Evolutionary conservation across 2,329 filamentous ascomycete genomes (phyloP).

Genomic region (Colletotrichum cereale): DNA sequence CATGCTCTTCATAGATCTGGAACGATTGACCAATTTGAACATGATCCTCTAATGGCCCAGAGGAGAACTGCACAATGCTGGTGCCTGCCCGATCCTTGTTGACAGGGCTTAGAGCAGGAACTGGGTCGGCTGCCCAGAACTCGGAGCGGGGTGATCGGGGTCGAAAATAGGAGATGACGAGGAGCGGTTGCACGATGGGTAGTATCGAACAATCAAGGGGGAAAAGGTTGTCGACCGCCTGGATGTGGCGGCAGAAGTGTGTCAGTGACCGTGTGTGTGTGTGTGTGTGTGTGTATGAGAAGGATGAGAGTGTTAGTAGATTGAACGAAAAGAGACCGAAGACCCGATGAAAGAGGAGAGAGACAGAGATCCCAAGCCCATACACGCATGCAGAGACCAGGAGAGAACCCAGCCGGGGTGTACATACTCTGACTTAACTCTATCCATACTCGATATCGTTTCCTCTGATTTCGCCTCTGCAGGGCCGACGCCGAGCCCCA

Average conservation of each 20-base stretch:
- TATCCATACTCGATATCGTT: slow-evolving; percentile 35
- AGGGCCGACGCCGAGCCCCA: slow-evolving; percentile 27
- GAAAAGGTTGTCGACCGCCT: background rate
- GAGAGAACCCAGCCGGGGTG: slow-evolving; percentile 21
- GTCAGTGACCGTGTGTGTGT: background rate
- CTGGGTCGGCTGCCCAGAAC: slow-evolving; percentile 26
- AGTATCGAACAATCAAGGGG: slow-evolving; percentile 2
- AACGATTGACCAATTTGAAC: slow-evolving; percentile 51
- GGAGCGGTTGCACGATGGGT: slow-evolving; percentile 28
- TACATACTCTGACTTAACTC: slow-evolving; percentile 35
- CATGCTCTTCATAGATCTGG: slow-evolving; percentile 47
- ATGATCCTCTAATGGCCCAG: slow-evolving; percentile 44
- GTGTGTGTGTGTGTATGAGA: slow-evolving; percentile 1
- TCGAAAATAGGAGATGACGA: slow-evolving; percentile 32
- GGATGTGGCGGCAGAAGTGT: background rate
- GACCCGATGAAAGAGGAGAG: slow-evolving; percentile 34
- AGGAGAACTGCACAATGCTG: slow-evolving; percentile 32
- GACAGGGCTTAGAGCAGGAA: slow-evolving; percentile 33
- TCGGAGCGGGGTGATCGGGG: slow-evolving; percentile 29
- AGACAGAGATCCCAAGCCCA: slow-evolving; percentile 5
- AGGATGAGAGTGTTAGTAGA: background rate
- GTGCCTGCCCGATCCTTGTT: slow-evolving; percentile 35
- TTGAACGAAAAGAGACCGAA: slow-evolving; percentile 23
- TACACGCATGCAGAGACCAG: slow-evolving; percentile 34
- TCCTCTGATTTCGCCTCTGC: slow-evolving; percentile 32